Percentiles rank a stretch among this genome's conserved stretches.
Evolutionary conservation across 208 protist species (phyloP).

Genomic region (Polymyxa betae): DNA sequence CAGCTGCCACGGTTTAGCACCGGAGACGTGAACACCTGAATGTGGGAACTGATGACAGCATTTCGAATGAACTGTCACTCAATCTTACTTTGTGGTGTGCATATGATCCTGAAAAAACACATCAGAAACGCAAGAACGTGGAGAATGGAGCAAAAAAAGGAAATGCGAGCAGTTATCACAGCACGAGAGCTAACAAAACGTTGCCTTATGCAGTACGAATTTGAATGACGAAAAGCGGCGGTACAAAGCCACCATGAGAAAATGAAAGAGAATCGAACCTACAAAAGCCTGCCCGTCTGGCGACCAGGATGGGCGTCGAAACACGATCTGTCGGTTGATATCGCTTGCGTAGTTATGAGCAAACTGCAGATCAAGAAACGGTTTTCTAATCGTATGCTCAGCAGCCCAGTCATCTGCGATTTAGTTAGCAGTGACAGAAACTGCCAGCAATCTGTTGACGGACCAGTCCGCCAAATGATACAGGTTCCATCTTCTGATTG

Average conservation of each 20-base stretch:
- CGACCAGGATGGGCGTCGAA: constrained; percentile 13
- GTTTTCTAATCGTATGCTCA: constrained; percentile 28
- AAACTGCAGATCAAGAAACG: constrained; percentile 47
- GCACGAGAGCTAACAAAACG: too few relatives aligned
- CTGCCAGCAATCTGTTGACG: not conserved
- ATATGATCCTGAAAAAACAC: not conserved
- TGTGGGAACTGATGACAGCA: not conserved
- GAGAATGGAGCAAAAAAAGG: too few relatives aligned
- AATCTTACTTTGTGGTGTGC: constrained; percentile 12
- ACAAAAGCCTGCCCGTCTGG: not conserved
- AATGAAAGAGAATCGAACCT: not conserved
- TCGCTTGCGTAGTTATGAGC: constrained; percentile 49
- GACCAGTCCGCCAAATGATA: constrained; percentile 16
- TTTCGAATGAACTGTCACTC: not conserved
- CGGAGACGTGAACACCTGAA: constrained; percentile 36
- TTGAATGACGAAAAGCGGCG: too few relatives aligned
- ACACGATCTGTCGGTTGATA: constrained; percentile 32
- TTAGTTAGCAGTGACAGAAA: not conserved
- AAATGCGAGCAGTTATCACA: too few relatives aligned
- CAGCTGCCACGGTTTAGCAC: constrained; percentile 33
- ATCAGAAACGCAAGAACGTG: too few relatives aligned
- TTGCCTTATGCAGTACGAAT: too few relatives aligned
- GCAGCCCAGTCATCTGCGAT: constrained; percentile 1
- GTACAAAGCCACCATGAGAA: too few relatives aligned
- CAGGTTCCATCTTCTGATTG: constrained; percentile 13